phyloP scores from a whole-genome alignment of 78 protist genomes.

The Dictyostelium capitatum region DNA sequence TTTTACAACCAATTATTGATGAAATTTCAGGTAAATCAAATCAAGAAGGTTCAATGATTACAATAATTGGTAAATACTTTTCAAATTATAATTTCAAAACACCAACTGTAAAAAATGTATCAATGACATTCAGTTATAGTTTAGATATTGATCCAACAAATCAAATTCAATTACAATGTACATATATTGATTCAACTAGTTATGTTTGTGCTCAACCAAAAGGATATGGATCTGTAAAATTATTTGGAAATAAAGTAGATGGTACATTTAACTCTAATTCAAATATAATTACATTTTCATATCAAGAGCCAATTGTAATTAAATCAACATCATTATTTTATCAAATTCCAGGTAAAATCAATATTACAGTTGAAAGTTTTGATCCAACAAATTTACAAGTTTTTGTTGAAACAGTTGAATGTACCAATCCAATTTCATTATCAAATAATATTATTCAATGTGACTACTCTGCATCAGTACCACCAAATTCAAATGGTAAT shows the following conservation, averaged over 20 bases:
- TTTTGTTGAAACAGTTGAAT: not conserved
- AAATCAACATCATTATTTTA: conserved; percentile 1
- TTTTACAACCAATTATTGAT: not conserved
- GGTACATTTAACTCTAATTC: not conserved
- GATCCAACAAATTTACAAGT: not conserved
- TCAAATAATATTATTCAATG: not conserved
- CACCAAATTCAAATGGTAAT: not conserved
- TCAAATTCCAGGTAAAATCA: not conserved
- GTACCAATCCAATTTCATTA: not conserved
- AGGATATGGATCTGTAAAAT: conserved; percentile 24
- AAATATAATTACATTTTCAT: not conserved
- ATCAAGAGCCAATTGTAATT: conserved; percentile 11
- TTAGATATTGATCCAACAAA: not conserved
- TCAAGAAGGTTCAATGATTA: not conserved
- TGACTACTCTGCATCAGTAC: not conserved
- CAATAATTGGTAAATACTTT: not conserved
- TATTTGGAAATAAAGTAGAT: not conserved
- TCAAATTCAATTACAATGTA: not conserved
- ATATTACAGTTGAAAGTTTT: not conserved
- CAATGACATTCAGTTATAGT: not conserved
- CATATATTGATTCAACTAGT: not conserved
- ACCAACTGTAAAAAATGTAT: not conserved
- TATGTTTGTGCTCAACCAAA: not conserved
- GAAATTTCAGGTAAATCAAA: not conserved
- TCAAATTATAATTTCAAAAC: conserved; percentile 6